A percentile compares a stretch with the other conserved stretches of the same genome.
Conservation (phyloP, 2,329 filamentous ascomycete species). For the Seiridium cupressi region DNA sequence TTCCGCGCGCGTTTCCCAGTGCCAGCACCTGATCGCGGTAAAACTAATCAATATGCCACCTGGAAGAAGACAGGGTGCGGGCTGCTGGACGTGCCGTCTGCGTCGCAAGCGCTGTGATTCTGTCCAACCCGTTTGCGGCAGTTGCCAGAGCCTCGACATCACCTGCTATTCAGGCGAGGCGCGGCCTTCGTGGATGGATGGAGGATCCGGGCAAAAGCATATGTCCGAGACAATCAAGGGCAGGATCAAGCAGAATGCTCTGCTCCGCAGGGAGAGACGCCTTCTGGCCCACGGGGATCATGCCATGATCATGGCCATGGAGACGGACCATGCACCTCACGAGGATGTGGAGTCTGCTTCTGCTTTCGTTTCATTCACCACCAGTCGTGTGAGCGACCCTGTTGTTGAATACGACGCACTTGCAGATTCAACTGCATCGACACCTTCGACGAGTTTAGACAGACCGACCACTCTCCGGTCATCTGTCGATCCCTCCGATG, state of each 20-base stretch:
- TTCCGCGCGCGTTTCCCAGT: neutral
- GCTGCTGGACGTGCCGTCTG: constrained; percentile 1
- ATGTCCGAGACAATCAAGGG: neutral
- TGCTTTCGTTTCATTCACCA: neutral
- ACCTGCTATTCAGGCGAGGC: neutral
- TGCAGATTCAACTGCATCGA: neutral
- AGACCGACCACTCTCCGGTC: neutral
- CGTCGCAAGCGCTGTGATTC: neutral
- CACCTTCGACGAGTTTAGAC: neutral
- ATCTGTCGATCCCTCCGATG: neutral
- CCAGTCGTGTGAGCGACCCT: neutral
- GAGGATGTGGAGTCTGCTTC: neutral
- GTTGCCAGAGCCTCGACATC: neutral
- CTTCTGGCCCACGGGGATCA: neutral
- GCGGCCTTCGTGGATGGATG: neutral
- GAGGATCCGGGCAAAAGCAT: neutral
- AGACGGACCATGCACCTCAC: neutral
- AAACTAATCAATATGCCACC: neutral
- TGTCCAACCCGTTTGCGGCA: neutral
- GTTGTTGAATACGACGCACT: neutral
- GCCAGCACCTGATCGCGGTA: neutral
- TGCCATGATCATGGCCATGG: neutral
- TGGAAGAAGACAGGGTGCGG: neutral
- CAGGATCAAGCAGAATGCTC: neutral
- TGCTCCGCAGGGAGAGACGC: neutral